phyloP scores from a whole-genome alignment of 805 yeast genomes.

The Ogataea nonfermentans region DNA sequence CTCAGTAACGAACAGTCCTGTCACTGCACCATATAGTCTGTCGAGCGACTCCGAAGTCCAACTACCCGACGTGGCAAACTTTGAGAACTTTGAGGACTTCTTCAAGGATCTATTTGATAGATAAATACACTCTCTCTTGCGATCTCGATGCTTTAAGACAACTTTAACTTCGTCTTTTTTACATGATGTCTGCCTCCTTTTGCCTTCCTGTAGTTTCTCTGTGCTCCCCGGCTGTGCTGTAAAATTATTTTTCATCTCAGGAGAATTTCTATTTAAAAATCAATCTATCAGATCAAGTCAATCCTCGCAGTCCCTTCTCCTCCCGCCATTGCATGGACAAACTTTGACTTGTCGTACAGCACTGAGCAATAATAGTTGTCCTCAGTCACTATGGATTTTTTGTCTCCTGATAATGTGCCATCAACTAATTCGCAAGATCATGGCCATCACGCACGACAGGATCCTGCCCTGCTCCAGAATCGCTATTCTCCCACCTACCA shows the following conservation, averaged over 20 bases:
- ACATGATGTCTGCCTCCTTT: neutral
- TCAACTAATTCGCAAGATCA: too few species aligned
- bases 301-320: too few species aligned
- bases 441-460: too few species aligned
- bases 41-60: conserved; percentile 11
- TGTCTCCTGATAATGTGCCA: neutral
- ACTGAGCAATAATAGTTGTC: too few species aligned
- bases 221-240: neutral
- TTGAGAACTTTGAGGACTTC: conserved; percentile 55
- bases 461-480: too few species aligned
- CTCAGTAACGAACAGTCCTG: neutral
- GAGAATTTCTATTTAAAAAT: too few species aligned
- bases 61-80: conserved; percentile 47
- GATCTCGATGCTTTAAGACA: too few species aligned
- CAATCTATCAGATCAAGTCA: too few species aligned
- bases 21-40: conserved; percentile 9
- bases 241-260: too few species aligned
- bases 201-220: neutral
- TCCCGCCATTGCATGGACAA: too few species aligned
- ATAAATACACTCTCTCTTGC: neutral
- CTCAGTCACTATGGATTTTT: neutral
- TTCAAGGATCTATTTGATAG: conserved; percentile 42
- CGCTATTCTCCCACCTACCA: too few species aligned
- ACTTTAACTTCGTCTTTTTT: neutral
- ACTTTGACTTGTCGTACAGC: too few species aligned